Base-by-base conservation (phyloP, 192 early-diverging fungal genomes). In the Coemansia sp. region DNA sequence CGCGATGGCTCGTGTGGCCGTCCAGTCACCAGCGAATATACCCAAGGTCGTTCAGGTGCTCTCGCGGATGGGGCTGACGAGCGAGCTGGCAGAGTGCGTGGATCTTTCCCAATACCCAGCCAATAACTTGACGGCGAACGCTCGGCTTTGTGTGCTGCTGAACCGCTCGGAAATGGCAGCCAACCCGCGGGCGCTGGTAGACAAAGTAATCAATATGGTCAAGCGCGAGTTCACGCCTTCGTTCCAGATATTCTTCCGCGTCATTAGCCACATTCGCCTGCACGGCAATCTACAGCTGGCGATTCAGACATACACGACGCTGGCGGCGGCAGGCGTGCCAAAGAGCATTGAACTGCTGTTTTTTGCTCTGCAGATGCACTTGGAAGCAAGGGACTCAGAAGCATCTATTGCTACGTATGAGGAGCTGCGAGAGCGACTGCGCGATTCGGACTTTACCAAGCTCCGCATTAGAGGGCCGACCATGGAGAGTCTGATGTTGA, bases 61-160 rank as follows among this genome's bases (percentile, higher is more conserved):
- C 20, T 67, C 56, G 62, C 57, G 59, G 3, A 9, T 47, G 43
- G 20, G 63, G 48, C n/a, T 59, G 58, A 31, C 61, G 10, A 50
- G 31, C 10, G 55, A 38, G 33, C 10, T 75, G 35, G 8, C n/a
- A 3, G 45, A 33, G 9, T 58, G 59, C 4, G 64, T 62, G 9
- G 45, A 61, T 45, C 41, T 69, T 2, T 1, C 25, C 5, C 36
- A 48, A 21, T 68, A 62, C 25, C 70, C 74, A 8, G 65, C 62
- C 20, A 82, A 76, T 65, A 82, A 76, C 28, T 34, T 45, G 5
- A 72, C 66, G 2, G 74, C 67, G 41, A 76, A 76, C 47, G 43
- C 69, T 35, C 61, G 48, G 0, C 64, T 82, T 38, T 52, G 67
- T 59, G 38, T 73, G 14, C 42, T 55, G 6, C 59, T 76, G 23